Conservation (phyloP, 2,329 filamentous ascomycete species). For the Colletotrichum higginsianum region DNA sequence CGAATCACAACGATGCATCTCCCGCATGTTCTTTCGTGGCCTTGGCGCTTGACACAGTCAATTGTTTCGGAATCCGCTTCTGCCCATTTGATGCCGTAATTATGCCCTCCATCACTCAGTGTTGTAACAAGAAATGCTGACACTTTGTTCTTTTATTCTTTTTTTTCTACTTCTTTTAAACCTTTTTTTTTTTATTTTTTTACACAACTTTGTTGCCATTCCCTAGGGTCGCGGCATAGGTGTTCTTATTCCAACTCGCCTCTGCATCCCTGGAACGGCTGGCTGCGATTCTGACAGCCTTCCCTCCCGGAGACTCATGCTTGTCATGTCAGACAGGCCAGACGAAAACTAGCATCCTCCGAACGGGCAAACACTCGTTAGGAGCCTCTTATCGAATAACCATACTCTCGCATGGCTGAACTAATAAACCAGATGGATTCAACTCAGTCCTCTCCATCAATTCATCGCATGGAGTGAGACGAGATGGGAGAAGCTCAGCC, state of each 20-base stretch:
- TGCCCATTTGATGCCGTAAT: neutral
- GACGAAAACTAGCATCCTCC: too few species aligned
- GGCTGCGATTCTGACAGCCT: neutral
- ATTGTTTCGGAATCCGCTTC: slow-evolving; percentile 34
- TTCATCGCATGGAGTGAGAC: neutral
- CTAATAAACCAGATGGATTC: neutral
- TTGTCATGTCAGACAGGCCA: neutral
- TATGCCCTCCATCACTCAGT: neutral
- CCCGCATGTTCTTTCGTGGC: slow-evolving; percentile 16
- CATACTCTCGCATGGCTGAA: slow-evolving; percentile 20
- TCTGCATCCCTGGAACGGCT: neutral
- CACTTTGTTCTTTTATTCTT: neutral
- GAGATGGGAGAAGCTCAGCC: neutral
- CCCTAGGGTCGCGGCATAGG: neutral
- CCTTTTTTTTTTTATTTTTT: too few species aligned
- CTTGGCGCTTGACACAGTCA: slow-evolving; percentile 40
- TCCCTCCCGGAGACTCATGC: slow-evolving; percentile 8
- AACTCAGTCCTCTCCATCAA: neutral
- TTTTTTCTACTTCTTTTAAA: too few species aligned
- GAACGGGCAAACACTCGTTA: slow-evolving; percentile 1
- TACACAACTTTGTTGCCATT: neutral
- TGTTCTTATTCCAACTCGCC: neutral
- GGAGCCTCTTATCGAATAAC: slow-evolving; percentile 5
- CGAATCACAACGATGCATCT: slow-evolving; percentile 4
- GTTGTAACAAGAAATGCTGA: slow-evolving; percentile 23